Percentiles rank a stretch among this genome's conserved stretches.
Conservation (phyloP, 2,329 filamentous ascomycete genomes). For the Ophiostoma quercus region DNA sequence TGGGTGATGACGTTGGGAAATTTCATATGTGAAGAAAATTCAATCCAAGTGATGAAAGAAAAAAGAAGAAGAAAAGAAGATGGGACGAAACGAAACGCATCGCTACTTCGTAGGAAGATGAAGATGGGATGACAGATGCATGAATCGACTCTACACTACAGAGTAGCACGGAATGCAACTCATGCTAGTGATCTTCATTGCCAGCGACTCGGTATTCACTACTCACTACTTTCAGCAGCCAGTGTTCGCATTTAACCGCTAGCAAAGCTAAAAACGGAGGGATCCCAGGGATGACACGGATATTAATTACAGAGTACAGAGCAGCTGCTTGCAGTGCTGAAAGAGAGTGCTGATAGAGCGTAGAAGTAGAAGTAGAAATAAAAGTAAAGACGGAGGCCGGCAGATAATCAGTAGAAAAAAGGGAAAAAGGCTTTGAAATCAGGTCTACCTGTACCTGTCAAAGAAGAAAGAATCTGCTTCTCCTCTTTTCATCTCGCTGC, state of each 20-base stretch:
- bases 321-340: too few relatives aligned
- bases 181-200: too few relatives aligned
- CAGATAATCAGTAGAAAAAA: neutral
- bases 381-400: neutral
- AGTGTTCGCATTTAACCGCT: neutral
- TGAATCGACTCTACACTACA: too few relatives aligned
- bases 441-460: neutral
- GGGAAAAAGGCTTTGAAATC: neutral
- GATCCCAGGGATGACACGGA: constrained; percentile 9
- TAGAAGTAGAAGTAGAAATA: neutral
- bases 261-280: neutral
- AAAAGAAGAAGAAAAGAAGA: neutral
- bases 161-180: neutral
- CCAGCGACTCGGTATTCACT: too few relatives aligned
- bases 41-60: neutral
- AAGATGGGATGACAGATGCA: neutral
- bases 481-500: constrained; percentile 13
- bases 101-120: neutral
- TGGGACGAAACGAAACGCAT: neutral
- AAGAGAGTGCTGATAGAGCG: neutral
- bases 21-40: neutral
- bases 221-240: too few relatives aligned
- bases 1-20: neutral
- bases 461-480: neutral
- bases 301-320: neutral